phyloP scores from a whole-genome alignment of 2,329 filamentous ascomycete species.

The Diaporthe vexans region DNA sequence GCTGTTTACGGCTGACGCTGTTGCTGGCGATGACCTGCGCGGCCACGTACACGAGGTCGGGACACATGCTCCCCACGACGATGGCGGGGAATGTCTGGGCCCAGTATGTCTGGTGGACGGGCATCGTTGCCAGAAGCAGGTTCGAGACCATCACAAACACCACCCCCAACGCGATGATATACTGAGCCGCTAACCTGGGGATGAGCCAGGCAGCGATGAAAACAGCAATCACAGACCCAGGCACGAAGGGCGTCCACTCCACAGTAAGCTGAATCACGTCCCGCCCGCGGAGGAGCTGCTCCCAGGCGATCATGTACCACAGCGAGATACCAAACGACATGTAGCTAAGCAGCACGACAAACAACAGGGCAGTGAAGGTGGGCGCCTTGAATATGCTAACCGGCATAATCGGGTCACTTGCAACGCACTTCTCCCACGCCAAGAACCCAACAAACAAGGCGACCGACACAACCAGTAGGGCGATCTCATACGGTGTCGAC shows the following conservation, averaged over 20 bases:
- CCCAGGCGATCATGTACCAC: conserved; percentile 64
- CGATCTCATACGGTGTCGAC: conserved; percentile 57
- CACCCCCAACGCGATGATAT: conserved; percentile 61
- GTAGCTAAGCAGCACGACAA: conserved; percentile 60
- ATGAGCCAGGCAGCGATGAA: conserved; percentile 61
- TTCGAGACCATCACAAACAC: conserved; percentile 49
- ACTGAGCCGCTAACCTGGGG: conserved; percentile 60
- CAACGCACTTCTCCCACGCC: conserved; percentile 58
- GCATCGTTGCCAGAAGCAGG: conserved; percentile 59
- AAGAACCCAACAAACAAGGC: conserved; percentile 50
- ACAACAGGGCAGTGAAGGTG: conserved; percentile 58
- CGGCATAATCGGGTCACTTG: conserved; percentile 60
- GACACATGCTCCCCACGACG: conserved; percentile 54
- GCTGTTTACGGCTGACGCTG: conserved; percentile 60
- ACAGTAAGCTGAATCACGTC: conserved; percentile 56
- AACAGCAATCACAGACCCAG: conserved; percentile 55
- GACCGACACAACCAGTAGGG: conserved; percentile 54
- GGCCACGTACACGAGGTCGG: conserved; percentile 64
- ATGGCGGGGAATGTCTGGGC: conserved; percentile 57
- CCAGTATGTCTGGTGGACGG: conserved; percentile 60
- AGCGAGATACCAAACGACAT: conserved; percentile 63
- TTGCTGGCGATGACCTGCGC: conserved; percentile 69
- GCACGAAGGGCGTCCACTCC: conserved; percentile 57
- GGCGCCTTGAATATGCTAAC: conserved; percentile 60
- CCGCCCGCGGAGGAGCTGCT: conserved; percentile 58